Evolutionary conservation across 768 basidiomycete species (phyloP), one percentile per base, ranked within the genome.

Genomic region (Suillus alpinus): DNA sequence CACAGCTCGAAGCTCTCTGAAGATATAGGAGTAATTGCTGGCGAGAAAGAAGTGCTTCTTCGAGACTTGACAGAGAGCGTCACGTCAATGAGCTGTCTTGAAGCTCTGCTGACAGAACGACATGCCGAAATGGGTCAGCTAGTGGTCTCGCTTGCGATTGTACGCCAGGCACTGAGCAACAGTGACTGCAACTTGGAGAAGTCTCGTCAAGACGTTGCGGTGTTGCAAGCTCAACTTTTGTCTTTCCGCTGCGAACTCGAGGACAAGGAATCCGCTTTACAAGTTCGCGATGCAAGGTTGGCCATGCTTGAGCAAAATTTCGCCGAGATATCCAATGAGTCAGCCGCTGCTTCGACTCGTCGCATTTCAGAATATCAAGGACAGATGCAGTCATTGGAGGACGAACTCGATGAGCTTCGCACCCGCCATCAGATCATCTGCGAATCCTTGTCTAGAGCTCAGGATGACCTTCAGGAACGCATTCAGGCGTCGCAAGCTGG

Each of bases 61-160:
- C 53, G 37, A 26, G 26, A 39, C 34, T 31, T 59, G 18, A 16
- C 29, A 12, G 52, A 32, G 34, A 51, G 34, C 23, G 16, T 34
- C 20, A 14, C 47, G 29, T 60, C 60, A 8, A 63, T 64, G 8
- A 49, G 46, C 26, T 64, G 56, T 6, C 65, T 66, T 9, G 59
- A 68, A 29, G 47, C 55, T 9, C 58, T 66, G 36, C 56, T 40
- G 32, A 58, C 62, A 7, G 37, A 49, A n/a, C 47, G 53, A 43
- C 60, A 56, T 6, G 29, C 40, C 39, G 63, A 63, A 56, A 47
- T 56, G 52, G 65, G 47, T 12, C 65, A 71, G n/a, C 62, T 60
- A 23, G 52, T 70, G 49, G 20, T 75, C 37, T 62, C 67, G 31
- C 65, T 72, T 10, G 73, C 72, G 2, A 26, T 66, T 47, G 16